These are phyloP conservation scores for Globisporangium spiculum DNA, from an alignment of 352 stramenopile species.

Conservation along the genomic window DNA sequence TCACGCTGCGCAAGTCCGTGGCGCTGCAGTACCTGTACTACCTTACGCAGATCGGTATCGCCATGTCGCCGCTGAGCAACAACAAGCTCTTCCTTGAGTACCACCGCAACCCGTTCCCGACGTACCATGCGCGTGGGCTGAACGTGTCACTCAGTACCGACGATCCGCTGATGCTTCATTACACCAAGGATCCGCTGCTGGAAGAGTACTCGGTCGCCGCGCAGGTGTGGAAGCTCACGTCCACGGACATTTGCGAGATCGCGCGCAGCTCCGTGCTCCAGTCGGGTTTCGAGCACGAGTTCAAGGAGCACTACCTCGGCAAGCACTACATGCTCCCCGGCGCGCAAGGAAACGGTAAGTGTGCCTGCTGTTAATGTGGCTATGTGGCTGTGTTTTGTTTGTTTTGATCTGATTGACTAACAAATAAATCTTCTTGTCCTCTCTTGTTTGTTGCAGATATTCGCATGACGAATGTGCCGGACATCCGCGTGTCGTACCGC, in stretches of 20 bases:
- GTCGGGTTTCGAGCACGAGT: slow-evolving; percentile 96
- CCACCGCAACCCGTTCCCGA: slow-evolving; percentile 93
- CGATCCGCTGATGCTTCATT: slow-evolving; percentile 98
- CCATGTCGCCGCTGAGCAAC: slow-evolving; percentile 94
- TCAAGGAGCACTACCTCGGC: slow-evolving; percentile 97
- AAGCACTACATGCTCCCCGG: slow-evolving; percentile 84
- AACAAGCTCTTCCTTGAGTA: slow-evolving; percentile 96
- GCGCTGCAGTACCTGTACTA: slow-evolving; percentile 99
- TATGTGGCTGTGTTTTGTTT: slow-evolving; percentile 16
- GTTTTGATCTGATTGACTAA: not conserved
- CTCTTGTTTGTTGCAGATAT: slow-evolving; percentile 70
- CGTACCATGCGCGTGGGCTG: slow-evolving; percentile 94
- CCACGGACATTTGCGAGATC: slow-evolving; percentile 98
- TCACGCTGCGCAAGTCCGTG: slow-evolving; percentile 96
- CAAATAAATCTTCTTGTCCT: not conserved
- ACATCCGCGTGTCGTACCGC: slow-evolving; percentile 91
- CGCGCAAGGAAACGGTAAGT: slow-evolving; percentile 73
- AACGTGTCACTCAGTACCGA: slow-evolving; percentile 99
- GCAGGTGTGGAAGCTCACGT: slow-evolving; percentile 94
- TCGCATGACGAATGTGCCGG: slow-evolving; percentile 92
- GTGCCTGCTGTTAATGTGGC: slow-evolving; percentile 14
- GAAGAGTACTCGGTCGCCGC: slow-evolving; percentile 94
- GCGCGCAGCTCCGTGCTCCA: slow-evolving; percentile 98
- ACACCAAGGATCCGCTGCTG: slow-evolving; percentile 97
- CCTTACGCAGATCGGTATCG: slow-evolving; percentile 95